Evolutionary conservation across 1,139 yeast genomes (phyloP), one percentile per base, ranked within the genome.

Genomic region (Debaryomycetaceae sp.): DNA sequence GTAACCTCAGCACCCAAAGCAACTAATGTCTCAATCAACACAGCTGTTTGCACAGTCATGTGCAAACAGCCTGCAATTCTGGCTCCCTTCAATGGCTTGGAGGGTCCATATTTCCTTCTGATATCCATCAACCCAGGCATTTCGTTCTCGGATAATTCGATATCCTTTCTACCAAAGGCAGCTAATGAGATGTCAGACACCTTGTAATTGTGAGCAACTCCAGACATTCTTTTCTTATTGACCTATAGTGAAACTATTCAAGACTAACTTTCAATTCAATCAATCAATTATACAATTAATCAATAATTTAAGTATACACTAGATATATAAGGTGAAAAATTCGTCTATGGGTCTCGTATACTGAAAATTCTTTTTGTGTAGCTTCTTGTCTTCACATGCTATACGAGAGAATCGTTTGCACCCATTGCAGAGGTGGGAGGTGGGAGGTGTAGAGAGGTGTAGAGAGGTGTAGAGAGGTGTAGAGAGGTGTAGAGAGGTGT

Each of bases 81-180:
- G 59, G 99, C 99, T 65, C 99, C 99, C 76, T 87, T 87, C 75
- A 93, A 84, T 58, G 99, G 99, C 78, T 93, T 97, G 55, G 82
- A 84, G 47, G 79, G 77, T 60, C 95, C 98, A 78, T 91, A 93
- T 74, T 86, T 84, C 73, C 80, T 81, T 80, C 99, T 87, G 77
- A 93, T 91, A 77, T 91, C 88, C 95, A 93, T 93, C 68, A 93
- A 84, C 81, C 99, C 99, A 62, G 99, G 99, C 99, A 95, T 95
- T 78, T 93, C 99, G 72, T 93, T 93, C 81, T 95, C 99, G 57
- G 99, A 93, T 71, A 93, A 84, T 77, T 93, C 98, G 66, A 93
- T 93, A 78, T 93, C 99, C 78, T 93, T 95, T 83, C 99, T 90
- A 78, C 99, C 99, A 75, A 93, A 93, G 67, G 99, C 99, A 67